These are phyloP conservation scores for Adansonia grandidieri DNA, from an alignment of 441 rosid genomes.

Conservation along the genomic window DNA sequence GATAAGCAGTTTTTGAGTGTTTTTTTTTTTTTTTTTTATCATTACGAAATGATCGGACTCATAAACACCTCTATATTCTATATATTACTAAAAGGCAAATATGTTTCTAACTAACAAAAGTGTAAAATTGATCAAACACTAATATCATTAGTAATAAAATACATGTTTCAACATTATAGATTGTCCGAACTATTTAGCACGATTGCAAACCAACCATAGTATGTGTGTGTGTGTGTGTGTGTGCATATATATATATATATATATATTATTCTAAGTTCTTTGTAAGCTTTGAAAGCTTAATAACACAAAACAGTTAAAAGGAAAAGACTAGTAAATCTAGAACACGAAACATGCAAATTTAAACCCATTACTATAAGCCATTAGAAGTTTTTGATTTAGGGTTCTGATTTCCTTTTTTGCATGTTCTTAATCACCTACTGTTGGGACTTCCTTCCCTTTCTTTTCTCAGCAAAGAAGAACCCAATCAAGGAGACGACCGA, in stretches of 20 bases:
- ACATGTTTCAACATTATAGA: not conserved
- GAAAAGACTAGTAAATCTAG: not conserved
- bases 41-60: too few species aligned
- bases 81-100: too few species aligned
- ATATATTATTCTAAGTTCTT: not conserved
- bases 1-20: too few species aligned
- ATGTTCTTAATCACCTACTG: conserved; percentile 7
- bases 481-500: conserved; percentile 53
- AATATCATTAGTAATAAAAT: too few species aligned
- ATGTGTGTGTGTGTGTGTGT: not conserved
- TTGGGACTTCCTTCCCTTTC: conserved; percentile 38
- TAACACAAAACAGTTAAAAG: not conserved
- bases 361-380: not conserved
- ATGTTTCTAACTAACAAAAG: not conserved
- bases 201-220: not conserved
- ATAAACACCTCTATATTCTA: too few species aligned
- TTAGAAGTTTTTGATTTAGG: not conserved
- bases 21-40: too few species aligned
- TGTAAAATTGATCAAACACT: not conserved
- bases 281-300: not conserved
- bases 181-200: not conserved
- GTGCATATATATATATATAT: not conserved
- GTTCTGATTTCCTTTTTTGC: not conserved
- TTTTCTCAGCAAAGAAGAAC: conserved; percentile 60
- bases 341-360: not conserved